Conservation (phyloP, 495 filamentous ascomycete genomes). For the Daldinia bambusicola region DNA sequence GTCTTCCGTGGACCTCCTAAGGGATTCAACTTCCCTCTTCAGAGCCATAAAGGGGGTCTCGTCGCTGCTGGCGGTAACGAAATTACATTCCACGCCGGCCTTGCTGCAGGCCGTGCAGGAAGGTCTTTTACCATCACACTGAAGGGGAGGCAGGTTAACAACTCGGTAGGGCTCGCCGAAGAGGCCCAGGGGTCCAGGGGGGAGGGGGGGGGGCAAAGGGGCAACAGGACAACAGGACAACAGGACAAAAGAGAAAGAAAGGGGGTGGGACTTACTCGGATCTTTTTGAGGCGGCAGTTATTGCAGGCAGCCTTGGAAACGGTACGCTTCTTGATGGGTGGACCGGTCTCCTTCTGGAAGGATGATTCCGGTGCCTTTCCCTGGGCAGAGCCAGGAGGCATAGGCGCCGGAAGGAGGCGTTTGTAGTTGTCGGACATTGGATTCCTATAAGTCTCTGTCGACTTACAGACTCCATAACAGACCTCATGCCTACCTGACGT, state of each 20-base stretch:
- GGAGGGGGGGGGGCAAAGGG: neutral
- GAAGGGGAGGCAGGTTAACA: slow-evolving; percentile 14
- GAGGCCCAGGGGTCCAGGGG: neutral
- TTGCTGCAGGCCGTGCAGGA: slow-evolving; percentile 37
- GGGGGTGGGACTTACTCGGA: slow-evolving; percentile 25
- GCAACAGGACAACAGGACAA: neutral
- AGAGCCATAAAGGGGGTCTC: slow-evolving; percentile 43
- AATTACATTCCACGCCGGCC: slow-evolving; percentile 33
- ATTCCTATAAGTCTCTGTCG: slow-evolving; percentile 26
- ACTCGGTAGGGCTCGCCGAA: slow-evolving; percentile 1
- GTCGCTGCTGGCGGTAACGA: slow-evolving; percentile 41
- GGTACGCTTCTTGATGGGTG: slow-evolving; percentile 41
- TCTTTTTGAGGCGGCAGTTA: slow-evolving; percentile 40
- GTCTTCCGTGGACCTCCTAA: slow-evolving; percentile 37
- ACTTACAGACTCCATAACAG: slow-evolving; percentile 35
- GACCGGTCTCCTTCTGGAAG: slow-evolving; percentile 31
- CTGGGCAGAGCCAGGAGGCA: slow-evolving; percentile 33
- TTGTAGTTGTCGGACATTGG: slow-evolving; percentile 41
- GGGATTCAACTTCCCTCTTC: slow-evolving; percentile 43
- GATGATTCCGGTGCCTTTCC: slow-evolving; percentile 23
- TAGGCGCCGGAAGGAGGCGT: slow-evolving; percentile 39
- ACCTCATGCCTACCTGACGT: slow-evolving; percentile 26
- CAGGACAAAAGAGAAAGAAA: neutral
- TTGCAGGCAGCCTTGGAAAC: slow-evolving; percentile 43
- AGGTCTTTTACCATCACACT: slow-evolving; percentile 41